Evolutionary conservation across 805 yeast genomes (phyloP), one percentile per base, ranked within the genome.

Genomic region (Millerozyma miso): DNA sequence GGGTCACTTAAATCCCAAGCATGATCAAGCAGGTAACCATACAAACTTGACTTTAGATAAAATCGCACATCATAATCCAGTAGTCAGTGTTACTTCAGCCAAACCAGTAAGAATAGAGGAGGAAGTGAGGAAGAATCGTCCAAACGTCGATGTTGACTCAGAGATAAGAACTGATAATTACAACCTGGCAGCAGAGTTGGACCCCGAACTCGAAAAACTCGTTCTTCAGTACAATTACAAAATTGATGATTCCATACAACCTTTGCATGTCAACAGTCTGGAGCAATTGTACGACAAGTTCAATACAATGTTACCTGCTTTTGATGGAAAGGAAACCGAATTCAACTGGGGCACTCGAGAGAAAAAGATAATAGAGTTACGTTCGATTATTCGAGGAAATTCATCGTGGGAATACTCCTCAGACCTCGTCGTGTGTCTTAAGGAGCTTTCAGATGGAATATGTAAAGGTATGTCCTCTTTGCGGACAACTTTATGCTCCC

Each of bases 261-360:
- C 76, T 0, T 46, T 62, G 4, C 49, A 65, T 37, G 51, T 70
- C 33, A 58, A 57, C 10, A 55, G 31, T 51, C 38, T 48, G 3
- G 56, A 58, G 16, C 46, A 48, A 3, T 40, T 70, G 13, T 37
- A 48, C 29, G 45, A 42, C 13, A 40, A 48, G 3, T 20, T 60
- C 4, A 42, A 52, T 6, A 58, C 49, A 1, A 42, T 59, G 35
- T 8, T 36, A 1, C 62, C 65, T 1, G 50, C 52, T 12, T 89
- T 91, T 53, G 76, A 71, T 6, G 85, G 83, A 4, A 71, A 83
- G 54, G 99, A 93, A 59, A 85, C 95, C 0, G 99, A 93, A 56
- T 74, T 74, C 45, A 93, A 93, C 58, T 93, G 99, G 99, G 63
- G 69, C 17, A 51, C 54, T 0, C 73, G 99, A 55, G 96, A 90